phyloP scores from a whole-genome alignment of 2,329 filamentous ascomycete genomes.

The Colletotrichum chrysophilum region DNA sequence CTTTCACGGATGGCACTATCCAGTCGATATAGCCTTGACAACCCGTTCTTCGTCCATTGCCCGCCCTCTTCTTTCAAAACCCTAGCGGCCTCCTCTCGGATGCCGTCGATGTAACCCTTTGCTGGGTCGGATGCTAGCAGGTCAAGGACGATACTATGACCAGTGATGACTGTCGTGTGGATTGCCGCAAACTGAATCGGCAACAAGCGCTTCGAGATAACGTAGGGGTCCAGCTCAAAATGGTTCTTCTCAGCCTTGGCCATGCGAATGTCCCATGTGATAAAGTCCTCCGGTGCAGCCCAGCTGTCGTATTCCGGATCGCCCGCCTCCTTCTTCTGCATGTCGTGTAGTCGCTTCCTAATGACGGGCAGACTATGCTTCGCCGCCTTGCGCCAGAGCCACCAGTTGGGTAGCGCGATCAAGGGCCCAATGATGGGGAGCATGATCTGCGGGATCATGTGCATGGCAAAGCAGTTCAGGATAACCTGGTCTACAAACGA shows the following conservation, averaged over 20 bases:
- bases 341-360: slow-evolving; percentile 49
- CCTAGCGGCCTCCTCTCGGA: slow-evolving; percentile 47
- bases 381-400: slow-evolving; percentile 50
- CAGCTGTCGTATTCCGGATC: slow-evolving; percentile 46
- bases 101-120: slow-evolving; percentile 36
- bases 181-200: slow-evolving; percentile 64
- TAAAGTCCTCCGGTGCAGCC: slow-evolving; percentile 57
- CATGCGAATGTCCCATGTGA: slow-evolving; percentile 61
- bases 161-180: slow-evolving; percentile 61
- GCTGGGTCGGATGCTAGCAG: slow-evolving; percentile 44
- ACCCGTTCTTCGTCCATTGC: slow-evolving; percentile 50
- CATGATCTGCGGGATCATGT: slow-evolving; percentile 50
- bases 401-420: slow-evolving; percentile 48
- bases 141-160: slow-evolving; percentile 52
- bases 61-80: slow-evolving; percentile 38
- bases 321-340: slow-evolving; percentile 43
- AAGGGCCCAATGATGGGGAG: slow-evolving; percentile 55
- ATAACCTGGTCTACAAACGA: slow-evolving; percentile 56
- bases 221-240: slow-evolving; percentile 49
- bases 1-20: slow-evolving; percentile 61
- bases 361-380: slow-evolving; percentile 52
- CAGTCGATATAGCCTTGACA: slow-evolving; percentile 47
- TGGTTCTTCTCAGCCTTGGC: slow-evolving; percentile 48
- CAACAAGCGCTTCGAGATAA: slow-evolving; percentile 56
- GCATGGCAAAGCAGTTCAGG: slow-evolving; percentile 48